Percentiles rank a stretch among this genome's conserved stretches.
Evolutionary conservation across 2,329 filamentous ascomycete genomes (phyloP).

Genomic region (Exophiala spinifera): DNA sequence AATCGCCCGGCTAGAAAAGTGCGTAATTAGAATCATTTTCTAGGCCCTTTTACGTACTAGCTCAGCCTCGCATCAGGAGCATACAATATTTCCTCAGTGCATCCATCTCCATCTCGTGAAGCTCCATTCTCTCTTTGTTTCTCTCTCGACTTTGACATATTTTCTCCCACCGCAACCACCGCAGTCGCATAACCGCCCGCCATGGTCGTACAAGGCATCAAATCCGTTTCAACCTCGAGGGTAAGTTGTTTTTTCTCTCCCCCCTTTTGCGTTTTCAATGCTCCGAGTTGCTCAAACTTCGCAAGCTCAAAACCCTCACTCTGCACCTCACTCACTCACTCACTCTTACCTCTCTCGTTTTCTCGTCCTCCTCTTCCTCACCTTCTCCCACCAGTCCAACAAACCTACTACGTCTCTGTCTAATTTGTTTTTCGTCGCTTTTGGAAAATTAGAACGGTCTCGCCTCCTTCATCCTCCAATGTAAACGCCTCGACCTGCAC

Average conservation of each 20-base stretch:
- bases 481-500: constrained; percentile 91
- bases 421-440: not conserved
- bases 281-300: not conserved
- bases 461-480: constrained; percentile 94
- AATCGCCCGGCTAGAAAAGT: not conserved
- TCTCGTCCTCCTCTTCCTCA: not conserved
- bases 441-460: constrained; percentile 85
- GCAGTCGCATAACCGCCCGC: not conserved
- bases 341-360: too few species aligned
- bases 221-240: constrained; percentile 54
- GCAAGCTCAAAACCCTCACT: too few species aligned
- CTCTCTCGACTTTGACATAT: not conserved
- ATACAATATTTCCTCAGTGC: too few species aligned
- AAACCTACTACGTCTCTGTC: too few species aligned
- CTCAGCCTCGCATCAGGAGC: constrained; percentile 1
- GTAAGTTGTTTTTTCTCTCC: constrained; percentile 39
- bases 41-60: not conserved
- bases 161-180: not conserved
- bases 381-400: not conserved
- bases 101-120: too few species aligned
- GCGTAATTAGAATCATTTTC: not conserved
- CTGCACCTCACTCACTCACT: too few species aligned
- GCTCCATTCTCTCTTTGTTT: not conserved
- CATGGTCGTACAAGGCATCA: constrained; percentile 49
- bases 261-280: not conserved